Percentiles rank a stretch among this genome's conserved stretches.
Conservation (phyloP, 2,329 filamentous ascomycete genomes). For the Calcarisporium arbuscula region DNA sequence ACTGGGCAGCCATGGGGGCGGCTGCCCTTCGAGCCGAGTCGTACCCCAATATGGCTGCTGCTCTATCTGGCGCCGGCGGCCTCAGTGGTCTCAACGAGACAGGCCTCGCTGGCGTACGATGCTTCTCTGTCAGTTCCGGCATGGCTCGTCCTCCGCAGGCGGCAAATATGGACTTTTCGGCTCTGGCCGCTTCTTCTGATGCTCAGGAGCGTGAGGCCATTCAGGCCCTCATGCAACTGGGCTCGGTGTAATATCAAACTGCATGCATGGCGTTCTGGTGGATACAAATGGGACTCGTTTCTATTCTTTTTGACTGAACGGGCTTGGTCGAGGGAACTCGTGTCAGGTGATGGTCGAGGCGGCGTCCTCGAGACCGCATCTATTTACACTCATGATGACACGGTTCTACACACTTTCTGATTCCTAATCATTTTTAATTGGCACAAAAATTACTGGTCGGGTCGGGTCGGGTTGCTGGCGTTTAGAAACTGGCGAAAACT, state of each 20-base stretch:
- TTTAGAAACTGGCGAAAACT: too few species aligned
- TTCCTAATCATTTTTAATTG: slow-evolving; percentile 9
- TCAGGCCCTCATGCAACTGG: slow-evolving; percentile 73
- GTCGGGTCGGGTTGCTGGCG: slow-evolving; percentile 16
- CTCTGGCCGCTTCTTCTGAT: slow-evolving; percentile 48
- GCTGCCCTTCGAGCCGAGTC: slow-evolving; percentile 69
- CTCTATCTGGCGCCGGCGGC: too few species aligned
- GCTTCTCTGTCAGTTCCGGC: slow-evolving; percentile 43
- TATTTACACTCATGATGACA: slow-evolving; percentile 25
- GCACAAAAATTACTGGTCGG: too few species aligned
- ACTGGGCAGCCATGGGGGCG: slow-evolving; percentile 87
- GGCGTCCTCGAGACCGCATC: slow-evolving; percentile 23
- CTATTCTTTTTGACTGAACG: slow-evolving; percentile 11
- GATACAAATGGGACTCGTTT: slow-evolving; percentile 2
- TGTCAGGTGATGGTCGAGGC: slow-evolving; percentile 26
- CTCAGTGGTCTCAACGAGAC: too few species aligned
- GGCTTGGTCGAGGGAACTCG: slow-evolving; percentile 22
- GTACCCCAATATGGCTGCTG: slow-evolving; percentile 48
- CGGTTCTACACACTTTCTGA: slow-evolving; percentile 16
- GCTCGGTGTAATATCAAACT: slow-evolving; percentile 62
- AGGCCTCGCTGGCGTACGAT: slow-evolving; percentile 38
- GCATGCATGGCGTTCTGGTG: slow-evolving; percentile 47
- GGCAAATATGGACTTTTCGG: slow-evolving; percentile 46
- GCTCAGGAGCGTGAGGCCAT: slow-evolving; percentile 76
- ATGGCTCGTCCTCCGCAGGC: slow-evolving; percentile 49